Percentiles rank a stretch among this genome's conserved stretches.
Conservation (phyloP, 805 yeast genomes). For the Scheffersomyces lignosus region DNA sequence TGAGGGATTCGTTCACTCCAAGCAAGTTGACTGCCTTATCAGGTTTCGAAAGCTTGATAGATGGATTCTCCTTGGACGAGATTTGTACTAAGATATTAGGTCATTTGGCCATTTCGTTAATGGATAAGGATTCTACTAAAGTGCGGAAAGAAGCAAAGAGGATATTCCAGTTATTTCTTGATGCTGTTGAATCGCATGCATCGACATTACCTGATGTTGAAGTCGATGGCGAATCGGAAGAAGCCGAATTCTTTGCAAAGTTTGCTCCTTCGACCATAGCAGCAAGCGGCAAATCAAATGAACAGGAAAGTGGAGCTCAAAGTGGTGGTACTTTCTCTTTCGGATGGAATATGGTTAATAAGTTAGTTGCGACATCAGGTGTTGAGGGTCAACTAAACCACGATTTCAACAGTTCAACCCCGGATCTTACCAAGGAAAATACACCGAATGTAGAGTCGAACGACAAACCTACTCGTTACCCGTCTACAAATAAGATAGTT, state of each 20-base stretch:
- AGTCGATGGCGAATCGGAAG: constrained; percentile 41
- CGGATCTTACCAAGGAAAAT: constrained; percentile 30
- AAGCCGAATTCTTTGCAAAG: constrained; percentile 34
- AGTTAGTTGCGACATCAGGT: constrained; percentile 28
- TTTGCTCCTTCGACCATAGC: constrained; percentile 16
- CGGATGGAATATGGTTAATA: constrained; percentile 41
- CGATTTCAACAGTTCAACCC: constrained; percentile 38
- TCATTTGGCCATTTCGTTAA: constrained; percentile 77
- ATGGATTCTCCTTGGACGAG: constrained; percentile 68
- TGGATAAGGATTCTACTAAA: constrained; percentile 64
- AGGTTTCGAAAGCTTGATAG: constrained; percentile 66
- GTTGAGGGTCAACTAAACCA: constrained; percentile 35
- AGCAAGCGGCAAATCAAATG: constrained; percentile 1
- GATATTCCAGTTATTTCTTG: constrained; percentile 59
- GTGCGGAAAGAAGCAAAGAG: constrained; percentile 73
- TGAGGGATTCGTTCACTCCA: constrained; percentile 75
- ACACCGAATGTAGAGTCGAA: constrained; percentile 25
- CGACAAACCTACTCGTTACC: constrained; percentile 1
- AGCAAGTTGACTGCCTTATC: constrained; percentile 74
- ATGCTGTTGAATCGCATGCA: constrained; percentile 40
- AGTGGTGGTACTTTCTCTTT: constrained; percentile 18
- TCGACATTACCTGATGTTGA: constrained; percentile 31
- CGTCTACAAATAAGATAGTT: constrained; percentile 15
- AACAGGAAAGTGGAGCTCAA: constrained; percentile 9
- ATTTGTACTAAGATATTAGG: constrained; percentile 81